Percentiles rank a stretch among this genome's conserved stretches.
Evolutionary conservation across 345 rosid genomes (phyloP).

Genomic region (Eucalyptus paniculata): DNA sequence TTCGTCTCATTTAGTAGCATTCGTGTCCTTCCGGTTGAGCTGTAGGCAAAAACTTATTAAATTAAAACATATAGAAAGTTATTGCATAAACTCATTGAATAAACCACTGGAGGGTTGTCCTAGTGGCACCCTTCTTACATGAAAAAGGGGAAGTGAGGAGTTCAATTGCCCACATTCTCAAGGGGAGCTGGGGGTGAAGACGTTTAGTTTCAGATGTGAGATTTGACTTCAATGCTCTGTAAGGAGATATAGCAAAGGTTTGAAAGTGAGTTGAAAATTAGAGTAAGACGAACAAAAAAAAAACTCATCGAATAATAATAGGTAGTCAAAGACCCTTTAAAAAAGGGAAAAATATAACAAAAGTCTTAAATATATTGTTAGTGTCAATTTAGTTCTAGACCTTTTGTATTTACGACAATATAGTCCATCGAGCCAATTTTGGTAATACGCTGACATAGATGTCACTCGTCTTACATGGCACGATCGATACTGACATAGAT

Average conservation of each 20-base stretch:
- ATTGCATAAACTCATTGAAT: neutral
- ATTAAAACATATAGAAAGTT: neutral
- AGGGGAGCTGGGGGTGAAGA: neutral
- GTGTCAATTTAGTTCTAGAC: too few relatives aligned
- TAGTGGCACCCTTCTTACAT: too few relatives aligned
- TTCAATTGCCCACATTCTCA: neutral
- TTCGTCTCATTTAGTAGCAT: neutral
- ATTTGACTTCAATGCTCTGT: fast-evolving
- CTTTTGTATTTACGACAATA: too few relatives aligned
- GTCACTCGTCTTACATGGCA: fast-evolving
- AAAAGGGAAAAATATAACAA: neutral
- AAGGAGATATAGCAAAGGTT: neutral
- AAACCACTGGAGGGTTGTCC: neutral
- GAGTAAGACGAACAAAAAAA: too few relatives aligned
- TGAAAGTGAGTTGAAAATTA: neutral
- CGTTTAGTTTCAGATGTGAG: neutral
- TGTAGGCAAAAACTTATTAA: neutral
- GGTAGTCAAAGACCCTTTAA: neutral
- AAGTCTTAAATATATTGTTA: too few relatives aligned
- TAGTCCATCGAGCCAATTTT: too few relatives aligned
- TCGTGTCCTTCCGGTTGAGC: neutral
- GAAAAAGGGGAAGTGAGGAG: neutral
- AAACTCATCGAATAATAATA: neutral
- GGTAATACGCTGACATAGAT: too few relatives aligned
- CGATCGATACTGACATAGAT: fast-evolving